phyloP scores from a whole-genome alignment of 176 grass and related monocot species.

The Tillandsia leiboldiana region DNA sequence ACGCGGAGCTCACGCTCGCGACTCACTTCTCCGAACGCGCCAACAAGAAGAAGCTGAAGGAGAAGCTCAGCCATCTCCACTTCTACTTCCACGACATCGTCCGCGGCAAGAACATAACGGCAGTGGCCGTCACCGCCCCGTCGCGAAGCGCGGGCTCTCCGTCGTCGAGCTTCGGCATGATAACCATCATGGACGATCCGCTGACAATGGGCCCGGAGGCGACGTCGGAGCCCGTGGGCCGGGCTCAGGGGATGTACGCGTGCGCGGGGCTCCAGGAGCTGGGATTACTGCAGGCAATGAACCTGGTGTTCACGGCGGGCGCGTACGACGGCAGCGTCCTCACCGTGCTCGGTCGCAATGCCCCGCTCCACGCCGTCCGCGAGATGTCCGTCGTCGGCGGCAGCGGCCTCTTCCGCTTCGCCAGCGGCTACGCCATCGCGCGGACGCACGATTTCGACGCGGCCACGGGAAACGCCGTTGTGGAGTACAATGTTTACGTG shows the following conservation, averaged over 20 bases:
- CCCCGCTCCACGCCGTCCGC: constrained; percentile 28
- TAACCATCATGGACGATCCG: constrained; percentile 51
- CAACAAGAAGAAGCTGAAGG: background rate
- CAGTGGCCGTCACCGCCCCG: constrained; percentile 23
- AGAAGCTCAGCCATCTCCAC: constrained; percentile 47
- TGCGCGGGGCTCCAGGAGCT: constrained; percentile 23
- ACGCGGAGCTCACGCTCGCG: constrained; percentile 12
- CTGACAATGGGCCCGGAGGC: constrained; percentile 47
- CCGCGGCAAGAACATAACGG: constrained; percentile 40
- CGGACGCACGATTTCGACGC: constrained; percentile 32
- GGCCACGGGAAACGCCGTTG: constrained; percentile 38
- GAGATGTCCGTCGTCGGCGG: constrained; percentile 65
- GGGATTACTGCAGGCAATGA: constrained; percentile 74
- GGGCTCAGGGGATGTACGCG: constrained; percentile 62
- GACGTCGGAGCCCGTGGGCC: constrained; percentile 28
- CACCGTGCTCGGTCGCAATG: constrained; percentile 52
- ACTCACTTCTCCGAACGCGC: background rate
- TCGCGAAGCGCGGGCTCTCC: constrained; percentile 3
- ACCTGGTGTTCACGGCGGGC: constrained; percentile 45
- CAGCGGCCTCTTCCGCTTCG: constrained; percentile 54
- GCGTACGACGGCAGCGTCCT: constrained; percentile 51
- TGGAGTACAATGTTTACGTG: constrained; percentile 71
- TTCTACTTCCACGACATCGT: constrained; percentile 86
- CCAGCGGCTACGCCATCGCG: constrained; percentile 42
- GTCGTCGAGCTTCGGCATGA: constrained; percentile 28